phyloP scores from a whole-genome alignment of 2,329 filamentous ascomycete species.

The Alternaria sp. region DNA sequence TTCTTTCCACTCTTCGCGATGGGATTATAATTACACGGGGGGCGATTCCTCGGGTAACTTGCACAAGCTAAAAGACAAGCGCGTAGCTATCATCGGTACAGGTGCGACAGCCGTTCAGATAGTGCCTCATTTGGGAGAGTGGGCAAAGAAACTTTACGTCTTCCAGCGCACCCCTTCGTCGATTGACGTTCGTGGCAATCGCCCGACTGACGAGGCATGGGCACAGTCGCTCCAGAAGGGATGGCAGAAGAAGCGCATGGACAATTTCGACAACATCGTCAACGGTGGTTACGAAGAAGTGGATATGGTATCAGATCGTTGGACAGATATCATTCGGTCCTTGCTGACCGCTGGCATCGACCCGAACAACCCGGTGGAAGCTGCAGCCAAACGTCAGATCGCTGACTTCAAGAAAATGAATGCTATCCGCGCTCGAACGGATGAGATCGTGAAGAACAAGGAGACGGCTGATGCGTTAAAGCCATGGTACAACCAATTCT shows the following conservation, averaged over 20 bases:
- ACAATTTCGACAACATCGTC: slow-evolving; percentile 57
- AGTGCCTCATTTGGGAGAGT: slow-evolving; percentile 54
- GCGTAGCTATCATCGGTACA: slow-evolving; percentile 48
- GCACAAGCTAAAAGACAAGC: slow-evolving; percentile 47
- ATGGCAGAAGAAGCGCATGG: slow-evolving; percentile 60
- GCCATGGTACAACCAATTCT: slow-evolving; percentile 69
- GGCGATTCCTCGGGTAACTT: slow-evolving; percentile 36
- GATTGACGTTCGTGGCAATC: slow-evolving; percentile 50
- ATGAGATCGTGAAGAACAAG: slow-evolving; percentile 63
- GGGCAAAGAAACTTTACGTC: slow-evolving; percentile 63
- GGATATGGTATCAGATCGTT: slow-evolving; percentile 62
- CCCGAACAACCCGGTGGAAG: slow-evolving; percentile 2
- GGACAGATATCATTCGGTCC: slow-evolving; percentile 51
- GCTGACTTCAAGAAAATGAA: slow-evolving; percentile 55
- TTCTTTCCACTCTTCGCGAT: slow-evolving; percentile 44
- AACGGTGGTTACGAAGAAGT: slow-evolving; percentile 37
- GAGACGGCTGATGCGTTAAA: slow-evolving; percentile 63
- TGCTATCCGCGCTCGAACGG: slow-evolving; percentile 57
- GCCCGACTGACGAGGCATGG: slow-evolving; percentile 27
- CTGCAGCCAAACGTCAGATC: slow-evolving; percentile 1
- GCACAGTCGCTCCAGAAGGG: slow-evolving; percentile 16
- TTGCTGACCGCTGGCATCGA: slow-evolving; percentile 20
- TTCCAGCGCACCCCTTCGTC: slow-evolving; percentile 65
- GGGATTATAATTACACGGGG: slow-evolving; percentile 40
- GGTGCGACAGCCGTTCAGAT: slow-evolving; percentile 47